Base-by-base conservation (phyloP, 169 alveolate species). In the Eimeria maxima region DNA sequence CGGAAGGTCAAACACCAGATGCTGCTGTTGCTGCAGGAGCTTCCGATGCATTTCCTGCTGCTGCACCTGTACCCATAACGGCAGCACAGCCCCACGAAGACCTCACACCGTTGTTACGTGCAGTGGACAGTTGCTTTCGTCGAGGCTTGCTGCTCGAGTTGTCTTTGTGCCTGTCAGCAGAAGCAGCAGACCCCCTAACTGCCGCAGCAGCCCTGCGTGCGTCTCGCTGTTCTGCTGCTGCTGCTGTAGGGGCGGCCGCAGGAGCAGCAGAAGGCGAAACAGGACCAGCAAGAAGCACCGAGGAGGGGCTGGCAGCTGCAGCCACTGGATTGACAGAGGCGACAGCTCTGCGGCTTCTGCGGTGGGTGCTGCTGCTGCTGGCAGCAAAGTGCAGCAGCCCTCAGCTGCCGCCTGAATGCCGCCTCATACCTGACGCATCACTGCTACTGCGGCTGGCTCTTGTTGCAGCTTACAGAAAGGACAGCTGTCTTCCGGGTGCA, bases 321-420 rank as follows among this genome's bases (percentile, higher is more conserved):
- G 89, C 69, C 10, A 16, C 84, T 16, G 53, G 53, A 55, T 55
- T 44, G 57, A 20, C 84, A 73, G 92, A 83, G 55, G 47, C 71
- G 14, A 50, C 76, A 11, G 92, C 92, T 24, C 53, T 83, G 76
- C 71, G 92, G 45, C 92, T 83, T 44, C 92, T 83, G 74, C 92
- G 76, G 5, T 83, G 92, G 92, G 74, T 67, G 92, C 74, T 83
- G 92, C 92, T 83, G 92, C 71, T 83, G 92, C 44, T 83, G 42
- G 92, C 74, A 27, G 50, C 92, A 16, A 33, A 18, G 38, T 55
- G 92, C 92, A 83, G 92, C 92, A 55, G 55, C 74, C 38, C 74
- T 22, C 38, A 8, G 92, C 71, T 83, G 53, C 74, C 74, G 33
- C 76, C 92, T 55, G 76, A 38, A 1, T 8, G n/a, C 18, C 92